Evolutionary conservation across 371 early-diverging fungal species (phyloP), one percentile per base, ranked within the genome.

Genomic region (Rhizopus stolonifer): DNA sequence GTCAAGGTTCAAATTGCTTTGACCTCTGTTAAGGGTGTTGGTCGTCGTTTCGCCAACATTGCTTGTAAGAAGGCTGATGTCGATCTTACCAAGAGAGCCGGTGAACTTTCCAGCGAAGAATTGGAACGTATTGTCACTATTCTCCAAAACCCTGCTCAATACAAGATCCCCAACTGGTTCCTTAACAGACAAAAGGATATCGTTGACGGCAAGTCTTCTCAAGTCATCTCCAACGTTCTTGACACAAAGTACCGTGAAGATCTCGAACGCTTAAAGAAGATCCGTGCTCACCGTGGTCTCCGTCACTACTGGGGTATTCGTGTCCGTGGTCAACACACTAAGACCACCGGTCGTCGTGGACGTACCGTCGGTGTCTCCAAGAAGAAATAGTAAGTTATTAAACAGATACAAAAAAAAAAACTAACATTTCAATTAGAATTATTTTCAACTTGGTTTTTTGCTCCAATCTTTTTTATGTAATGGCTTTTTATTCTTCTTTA

Each of bases 11-110:
- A 91, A 82, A 94, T 88, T 83, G 97, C 99, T 67, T 78, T 99
- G 75, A 98, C 98, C 60, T 80, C 87, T 77, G 98, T 99, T 81
- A 93, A 92, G 88, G 99, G 99, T 87, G 90, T 98, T 58, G 99
- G 99, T 82, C 90, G 95, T 65, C 90, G 99, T 74, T 96, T 96
- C 83, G 81, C 99, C 74, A 95, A 92, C 90, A 77, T 97, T 69
- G 94, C 96, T 60, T 94, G 94, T 84, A 96, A 96, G 87, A 96
- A 95, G 89, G 97, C 99, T 59, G 98, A 96, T 74, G 84, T 99
- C 60, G 95, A 96, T 82, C 69, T 93, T 56, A 85, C 67, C 80
- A 98, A 97, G 88, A 87, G 92, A 79, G 99, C 99, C 64, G 99
- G 99, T 85, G 99, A 99, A 81, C 86, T 99, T 60, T 84, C 86